A percentile compares a stretch with the other conserved stretches of the same genome.
Evolutionary conservation across 2,329 filamentous ascomycete species (phyloP).

Genomic region (Rutstroemia sp.): DNA sequence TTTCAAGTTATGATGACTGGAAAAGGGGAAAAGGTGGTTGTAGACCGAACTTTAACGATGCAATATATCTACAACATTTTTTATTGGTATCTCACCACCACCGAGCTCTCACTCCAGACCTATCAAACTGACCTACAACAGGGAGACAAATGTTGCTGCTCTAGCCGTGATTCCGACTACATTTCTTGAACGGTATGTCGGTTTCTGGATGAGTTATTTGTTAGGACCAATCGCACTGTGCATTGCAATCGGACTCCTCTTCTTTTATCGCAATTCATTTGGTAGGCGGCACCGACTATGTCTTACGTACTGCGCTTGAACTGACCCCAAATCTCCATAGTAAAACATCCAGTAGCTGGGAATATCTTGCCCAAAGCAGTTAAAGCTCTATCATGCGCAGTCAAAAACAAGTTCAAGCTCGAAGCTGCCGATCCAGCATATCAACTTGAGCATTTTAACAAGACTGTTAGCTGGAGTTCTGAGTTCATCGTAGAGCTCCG

Average conservation of each 20-base stretch:
- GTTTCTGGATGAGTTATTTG: constrained; percentile 29
- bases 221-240: background rate
- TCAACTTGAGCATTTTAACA: background rate
- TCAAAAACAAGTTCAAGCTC: background rate
- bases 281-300: background rate
- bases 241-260: background rate
- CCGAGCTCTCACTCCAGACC: background rate
- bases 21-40: constrained; percentile 49
- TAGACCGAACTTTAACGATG: constrained; percentile 49
- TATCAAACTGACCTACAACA: background rate
- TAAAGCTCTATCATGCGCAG: background rate
- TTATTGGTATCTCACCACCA: background rate
- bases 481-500: background rate
- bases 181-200: constrained; percentile 39
- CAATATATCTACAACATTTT: constrained; percentile 1
- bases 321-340: background rate
- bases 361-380: background rate
- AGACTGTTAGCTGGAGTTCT: background rate
- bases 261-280: background rate
- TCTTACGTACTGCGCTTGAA: background rate
- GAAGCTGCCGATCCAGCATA: background rate
- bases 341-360: background rate
- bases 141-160: constrained; percentile 37
- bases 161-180: constrained; percentile 36
- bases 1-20: constrained; percentile 13